Evolutionary conservation across 1,284 basidiomycete genomes (phyloP), one percentile per base, ranked within the genome.

Genomic region (Pseudozyma sp.): DNA sequence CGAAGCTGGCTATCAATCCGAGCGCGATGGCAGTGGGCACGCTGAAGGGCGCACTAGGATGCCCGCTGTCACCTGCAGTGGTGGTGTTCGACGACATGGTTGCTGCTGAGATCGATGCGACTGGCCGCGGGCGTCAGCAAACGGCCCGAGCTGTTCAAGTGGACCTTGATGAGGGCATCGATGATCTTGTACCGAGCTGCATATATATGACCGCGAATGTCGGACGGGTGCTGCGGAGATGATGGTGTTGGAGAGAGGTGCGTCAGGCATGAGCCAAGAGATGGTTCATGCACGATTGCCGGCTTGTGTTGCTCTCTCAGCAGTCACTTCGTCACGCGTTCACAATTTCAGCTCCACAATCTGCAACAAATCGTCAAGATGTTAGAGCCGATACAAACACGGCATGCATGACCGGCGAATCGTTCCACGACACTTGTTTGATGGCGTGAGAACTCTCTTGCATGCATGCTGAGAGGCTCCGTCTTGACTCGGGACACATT

Each of bases 1-100:
- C 88, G 83, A 93, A 94, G 31, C 92, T 94, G 29, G 94, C 92
- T 14, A 94, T 82, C 33, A 98, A 89, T 34, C 94, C 94, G 66
- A 96, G 87, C 7, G 66, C 62, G 42, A 81, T 81, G 31, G 80
- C 80, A 4, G 70, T 64, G 4, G 79, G 68, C 29, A 81, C 80
- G 58, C 64, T 62, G 56, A 75, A 60, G 7, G 63, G 66, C 24
- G 70, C 64, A 34, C 68, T 43, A 13, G 50, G 55, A 29, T 63
- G 55, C 3, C 39, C 53, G 5, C 17, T 44, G 11, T 59, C 60
- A 11, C 37, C 56, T 5, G 35, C 31, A 5, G 14, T 30, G 33
- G 7, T 34, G 43, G 44, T 44, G 49, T 5, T 17, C 49, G 52
- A 47, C 67, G 64, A 47, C 67, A 69, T 69, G 9, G 40, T 17